Evolutionary conservation across 148 eudicot genomes (phyloP), one percentile per base, ranked within the genome.

Genomic region (Arctostaphylos glauca): DNA sequence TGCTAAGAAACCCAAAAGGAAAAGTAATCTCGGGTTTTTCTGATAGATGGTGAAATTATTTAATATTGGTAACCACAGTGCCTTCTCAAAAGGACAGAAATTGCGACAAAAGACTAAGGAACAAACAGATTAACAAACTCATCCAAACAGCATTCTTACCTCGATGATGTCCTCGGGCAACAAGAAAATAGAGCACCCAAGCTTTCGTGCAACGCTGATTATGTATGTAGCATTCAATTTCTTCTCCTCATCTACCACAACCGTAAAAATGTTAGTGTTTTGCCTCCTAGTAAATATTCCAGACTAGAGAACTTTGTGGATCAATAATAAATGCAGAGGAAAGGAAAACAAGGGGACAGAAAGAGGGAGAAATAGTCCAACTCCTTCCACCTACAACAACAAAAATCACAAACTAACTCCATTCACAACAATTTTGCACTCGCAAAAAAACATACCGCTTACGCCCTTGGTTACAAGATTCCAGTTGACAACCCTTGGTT

Each of bases 161-260:
- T 96, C 95, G 85, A 96, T 96, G 77, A 96, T 94, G 86, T 96
- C 99, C 87, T 96, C 99, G 0, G 99, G 99, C 91, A 96, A 86
- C 88, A 96, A 90, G 87, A 96, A 96, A 75, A 96, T 89, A 2
- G 98, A 96, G 81, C 99, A 96, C 15, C 99, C 99, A 74, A 96
- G 95, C 86, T 96, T 96, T 83, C 99, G 85, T 38, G 99, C 98
- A 82, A 96, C 99, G 87, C 99, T 96, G 85, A 96, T 96, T 9
- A 94, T 96, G 84, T 96, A 96, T 9, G 91, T 96, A 77, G 99
- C 99, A 89, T 96, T 96, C 84, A 96, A 81, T 89, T 94, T 94
- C 89, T 94, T 96, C 90, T 96, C 94, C 19, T 96, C 99, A 70
- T 94, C 99, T 96, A 82, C 21, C 19, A 84, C 49, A 75, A 44